phyloP scores from a whole-genome alignment of 192 early-diverging fungal species.

The Anaeromyces robustus region DNA sequence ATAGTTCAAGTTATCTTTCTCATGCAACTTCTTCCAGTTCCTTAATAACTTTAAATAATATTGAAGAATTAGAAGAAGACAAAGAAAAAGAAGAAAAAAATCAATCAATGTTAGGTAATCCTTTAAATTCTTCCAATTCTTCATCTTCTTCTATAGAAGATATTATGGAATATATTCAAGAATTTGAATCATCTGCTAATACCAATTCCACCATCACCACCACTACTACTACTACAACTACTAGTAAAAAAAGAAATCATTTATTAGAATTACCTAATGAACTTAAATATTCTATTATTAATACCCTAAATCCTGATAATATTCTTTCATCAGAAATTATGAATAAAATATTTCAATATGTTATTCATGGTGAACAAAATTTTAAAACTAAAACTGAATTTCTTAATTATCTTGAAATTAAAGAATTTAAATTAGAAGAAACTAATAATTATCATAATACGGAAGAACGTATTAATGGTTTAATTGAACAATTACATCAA shows the following conservation, averaged over 20 bases:
- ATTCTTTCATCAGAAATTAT: not conserved
- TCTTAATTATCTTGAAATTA: not conserved
- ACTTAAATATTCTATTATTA: not conserved
- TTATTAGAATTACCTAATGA: not conserved
- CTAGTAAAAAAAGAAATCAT: not conserved
- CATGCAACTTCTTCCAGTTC: not conserved
- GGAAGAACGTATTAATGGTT: not conserved
- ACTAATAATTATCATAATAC: not conserved
- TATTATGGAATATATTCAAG: not conserved
- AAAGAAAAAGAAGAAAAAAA: not conserved
- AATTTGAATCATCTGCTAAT: not conserved
- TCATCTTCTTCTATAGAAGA: not conserved
- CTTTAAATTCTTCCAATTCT: not conserved
- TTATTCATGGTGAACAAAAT: not conserved
- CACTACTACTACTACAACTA: too few species aligned
- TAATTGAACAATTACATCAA: not conserved
- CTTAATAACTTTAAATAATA: too few species aligned
- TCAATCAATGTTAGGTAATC: too few species aligned
- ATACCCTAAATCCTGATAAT: not conserved
- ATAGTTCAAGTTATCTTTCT: not conserved
- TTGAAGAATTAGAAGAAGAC: too few species aligned
- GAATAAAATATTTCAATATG: not conserved
- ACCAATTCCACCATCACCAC: too few species aligned
- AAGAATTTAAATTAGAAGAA: not conserved
- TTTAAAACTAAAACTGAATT: not conserved